Percentiles rank a stretch among this genome's conserved stretches.
Evolutionary conservation across 164 flowering plant species (phyloP).

Genomic region (Magnolia kwangsiensis): DNA sequence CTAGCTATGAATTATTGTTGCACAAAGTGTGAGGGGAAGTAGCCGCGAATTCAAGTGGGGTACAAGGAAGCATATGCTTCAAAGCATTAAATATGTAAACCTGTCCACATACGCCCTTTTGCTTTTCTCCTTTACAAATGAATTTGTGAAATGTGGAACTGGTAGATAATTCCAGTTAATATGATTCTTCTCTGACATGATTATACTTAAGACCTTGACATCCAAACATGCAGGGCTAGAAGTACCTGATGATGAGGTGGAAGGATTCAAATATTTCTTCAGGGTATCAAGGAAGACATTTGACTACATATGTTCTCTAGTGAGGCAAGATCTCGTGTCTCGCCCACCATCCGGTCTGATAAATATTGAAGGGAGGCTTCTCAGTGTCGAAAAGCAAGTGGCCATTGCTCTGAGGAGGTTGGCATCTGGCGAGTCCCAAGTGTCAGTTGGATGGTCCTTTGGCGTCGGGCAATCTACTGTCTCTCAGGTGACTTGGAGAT

Average conservation of each 20-base stretch:
- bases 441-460: constrained; percentile 83
- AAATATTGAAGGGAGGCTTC: constrained; percentile 96
- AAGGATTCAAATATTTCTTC: constrained; percentile 82
- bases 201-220: neutral
- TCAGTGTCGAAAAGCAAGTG: constrained; percentile 95
- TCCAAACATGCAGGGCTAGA: constrained; percentile 33
- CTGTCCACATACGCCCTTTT: too few relatives aligned
- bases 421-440: constrained; percentile 98
- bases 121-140: too few relatives aligned
- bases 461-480: constrained; percentile 98
- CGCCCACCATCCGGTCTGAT: constrained; percentile 98
- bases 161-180: neutral
- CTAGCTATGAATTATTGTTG: too few relatives aligned
- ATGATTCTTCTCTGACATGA: neutral
- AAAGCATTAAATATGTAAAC: too few relatives aligned
- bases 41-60: too few relatives aligned
- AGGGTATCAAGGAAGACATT: constrained; percentile 79
- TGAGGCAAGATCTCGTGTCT: constrained; percentile 84
- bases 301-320: constrained; percentile 84
- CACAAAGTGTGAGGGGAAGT: too few relatives aligned
- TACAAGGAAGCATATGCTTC: too few relatives aligned
- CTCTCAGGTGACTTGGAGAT: constrained; percentile 96
- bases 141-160: too few relatives aligned
- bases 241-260: constrained; percentile 54
- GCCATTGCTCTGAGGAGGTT: constrained; percentile 89